Conservation (phyloP, 2,329 filamentous ascomycete species). For the Fusarium torreyae region DNA sequence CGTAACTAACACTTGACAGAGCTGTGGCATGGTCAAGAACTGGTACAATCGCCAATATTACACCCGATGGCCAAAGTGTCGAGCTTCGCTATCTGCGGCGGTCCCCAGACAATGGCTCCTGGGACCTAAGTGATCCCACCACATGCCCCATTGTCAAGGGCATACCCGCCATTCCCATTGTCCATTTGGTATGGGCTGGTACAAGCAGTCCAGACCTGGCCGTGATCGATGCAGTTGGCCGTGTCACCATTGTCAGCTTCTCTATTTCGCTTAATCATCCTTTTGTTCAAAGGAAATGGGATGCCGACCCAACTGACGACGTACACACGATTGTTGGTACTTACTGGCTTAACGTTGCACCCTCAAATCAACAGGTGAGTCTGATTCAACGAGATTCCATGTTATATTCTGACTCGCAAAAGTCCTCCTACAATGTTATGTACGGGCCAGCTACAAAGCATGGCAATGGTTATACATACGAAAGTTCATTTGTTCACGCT, state of each 20-base stretch:
- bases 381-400: background rate
- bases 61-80: slow-evolving; percentile 77
- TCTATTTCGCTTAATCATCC: slow-evolving; percentile 82
- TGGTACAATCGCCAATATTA: slow-evolving; percentile 87
- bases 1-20: slow-evolving; percentile 61
- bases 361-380: slow-evolving; percentile 59
- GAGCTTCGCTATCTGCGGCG: slow-evolving; percentile 81
- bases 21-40: slow-evolving; percentile 89
- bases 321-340: slow-evolving; percentile 84
- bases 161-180: slow-evolving; percentile 76
- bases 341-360: slow-evolving; percentile 82
- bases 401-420: slow-evolving; percentile 4
- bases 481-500: slow-evolving; percentile 75
- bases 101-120: slow-evolving; percentile 77
- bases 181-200: slow-evolving; percentile 86
- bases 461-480: slow-evolving; percentile 76
- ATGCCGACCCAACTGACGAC: slow-evolving; percentile 80
- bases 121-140: slow-evolving; percentile 83
- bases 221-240: slow-evolving; percentile 83
- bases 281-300: slow-evolving; percentile 71
- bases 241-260: slow-evolving; percentile 81
- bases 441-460: slow-evolving; percentile 76
- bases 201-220: slow-evolving; percentile 84
- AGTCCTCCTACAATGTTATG: slow-evolving; percentile 62
- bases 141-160: slow-evolving; percentile 73